Evolutionary conservation across 2,329 filamentous ascomycete species (phyloP), one percentile per base, ranked within the genome.

Genomic region (Stemphylium vesicarium): DNA sequence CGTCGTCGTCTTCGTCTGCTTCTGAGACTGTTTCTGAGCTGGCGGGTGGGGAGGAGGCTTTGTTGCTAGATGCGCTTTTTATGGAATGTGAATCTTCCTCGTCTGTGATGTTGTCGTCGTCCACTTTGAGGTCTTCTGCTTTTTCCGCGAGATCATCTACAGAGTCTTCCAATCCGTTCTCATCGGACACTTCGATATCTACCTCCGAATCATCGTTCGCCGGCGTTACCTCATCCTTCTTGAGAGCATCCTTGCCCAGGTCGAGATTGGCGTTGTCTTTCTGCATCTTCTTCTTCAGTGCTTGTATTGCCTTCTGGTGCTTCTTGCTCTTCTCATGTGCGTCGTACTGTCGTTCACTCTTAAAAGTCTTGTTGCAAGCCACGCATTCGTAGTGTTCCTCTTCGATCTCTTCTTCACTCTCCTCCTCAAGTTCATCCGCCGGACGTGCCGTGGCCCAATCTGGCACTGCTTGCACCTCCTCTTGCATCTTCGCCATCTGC

Each of bases 301-400:
- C 85, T 63, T 93, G 88, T 6, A 97, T 83, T 2, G 92, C 89
- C 72, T 96, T 98, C 57, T 88, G 77, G 69, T 99, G 95, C 77
- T 98, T 99, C 75, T 96, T 99, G 81, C 94, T 98, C 78, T 89
- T 92, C 78, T 97, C 93, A 68, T 99, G 95, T 3, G 90, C 88
- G 68, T 96, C 88, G 59, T 90, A 92, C 70, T 98, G 94, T 62
- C 92, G 92, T 71, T 96, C 90, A 68, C 93, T 98, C 77, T 97
- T 90, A 75, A 94, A 95, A 1, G 71, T 81, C 73, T 88, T 88
- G 57, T 81, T 78, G 67, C 86, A 88, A 6, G 83, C 84, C 31
- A 88, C 82, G 61, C 86, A 88, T 62, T 88, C 85, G 56, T 82
- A 86, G 37, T 82, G 78, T 53, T 86, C 74, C 50, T 80, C 77